These are phyloP conservation scores for Picochlorum sp. DNA, from an alignment of 139 green algal species.

Conservation along the genomic window DNA sequence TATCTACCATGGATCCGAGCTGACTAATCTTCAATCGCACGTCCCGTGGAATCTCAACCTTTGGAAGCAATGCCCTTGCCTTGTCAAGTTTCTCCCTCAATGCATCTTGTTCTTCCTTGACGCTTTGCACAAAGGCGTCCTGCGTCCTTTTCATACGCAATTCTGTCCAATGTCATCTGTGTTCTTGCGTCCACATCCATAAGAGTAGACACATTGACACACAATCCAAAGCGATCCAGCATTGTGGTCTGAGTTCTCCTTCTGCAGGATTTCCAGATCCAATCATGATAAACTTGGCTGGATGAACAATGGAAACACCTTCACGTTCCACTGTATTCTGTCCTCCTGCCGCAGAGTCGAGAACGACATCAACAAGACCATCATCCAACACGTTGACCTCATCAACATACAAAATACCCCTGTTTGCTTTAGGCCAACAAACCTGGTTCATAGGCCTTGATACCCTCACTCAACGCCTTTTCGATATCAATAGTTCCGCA, in stretches of 20 bases:
- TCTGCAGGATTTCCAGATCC: slow-evolving; percentile 61
- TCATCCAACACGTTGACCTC: slow-evolving; percentile 82
- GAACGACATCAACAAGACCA: slow-evolving; percentile 76
- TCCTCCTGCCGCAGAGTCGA: slow-evolving; percentile 64
- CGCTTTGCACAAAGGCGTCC: slow-evolving; percentile 46
- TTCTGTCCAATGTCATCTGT: slow-evolving; percentile 77
- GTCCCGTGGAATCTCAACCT: slow-evolving; percentile 33
- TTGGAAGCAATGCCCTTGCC: slow-evolving; percentile 46
- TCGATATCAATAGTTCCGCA: slow-evolving; percentile 95
- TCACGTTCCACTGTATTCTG: slow-evolving; percentile 96
- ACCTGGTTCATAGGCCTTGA: slow-evolving; percentile 55
- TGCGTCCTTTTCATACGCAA: slow-evolving; percentile 63
- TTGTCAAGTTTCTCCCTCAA: slow-evolving; percentile 52
- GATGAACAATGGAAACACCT: slow-evolving; percentile 82
- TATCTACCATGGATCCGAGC: slow-evolving; percentile 76
- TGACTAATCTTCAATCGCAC: slow-evolving; percentile 75
- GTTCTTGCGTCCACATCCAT: slow-evolving; percentile 61
- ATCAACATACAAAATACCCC: slow-evolving; percentile 87
- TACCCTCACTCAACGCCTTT: slow-evolving; percentile 76
- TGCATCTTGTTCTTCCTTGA: slow-evolving; percentile 50
- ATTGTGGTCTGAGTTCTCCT: slow-evolving; percentile 88
- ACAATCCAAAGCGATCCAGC: slow-evolving; percentile 89
- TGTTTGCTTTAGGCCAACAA: slow-evolving; percentile 60
- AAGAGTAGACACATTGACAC: slow-evolving; percentile 71
- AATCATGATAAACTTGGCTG: slow-evolving; percentile 92